Evolutionary conservation across 2,329 filamentous ascomycete species (phyloP).

Genomic region (Aotearoamyces nothofagi): DNA sequence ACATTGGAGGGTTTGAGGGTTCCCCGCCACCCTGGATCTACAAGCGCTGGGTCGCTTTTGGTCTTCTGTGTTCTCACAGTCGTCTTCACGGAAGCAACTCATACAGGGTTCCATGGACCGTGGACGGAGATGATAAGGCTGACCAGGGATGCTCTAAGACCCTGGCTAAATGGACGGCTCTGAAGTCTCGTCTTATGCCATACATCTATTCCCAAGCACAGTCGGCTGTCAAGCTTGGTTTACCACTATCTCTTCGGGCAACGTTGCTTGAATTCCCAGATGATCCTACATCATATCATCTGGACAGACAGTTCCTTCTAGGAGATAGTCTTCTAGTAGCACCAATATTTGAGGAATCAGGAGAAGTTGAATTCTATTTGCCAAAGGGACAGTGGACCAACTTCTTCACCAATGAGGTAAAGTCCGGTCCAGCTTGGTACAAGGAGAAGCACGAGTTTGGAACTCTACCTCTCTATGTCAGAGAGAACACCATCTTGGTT

Average conservation of each 20-base stretch:
- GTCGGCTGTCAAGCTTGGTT: conserved; percentile 46
- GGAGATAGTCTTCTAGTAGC: conserved; percentile 50
- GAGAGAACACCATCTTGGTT: conserved; percentile 20
- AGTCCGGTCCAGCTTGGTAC: conserved; percentile 27
- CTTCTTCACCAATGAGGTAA: conserved; percentile 27
- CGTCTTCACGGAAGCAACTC: conserved; percentile 57
- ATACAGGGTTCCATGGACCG: conserved; percentile 52
- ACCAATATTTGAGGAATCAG: conserved; percentile 47
- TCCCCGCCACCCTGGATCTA: conserved; percentile 57
- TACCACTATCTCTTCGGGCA: conserved; percentile 54
- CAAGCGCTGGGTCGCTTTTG: conserved; percentile 58
- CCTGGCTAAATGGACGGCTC: conserved; percentile 41
- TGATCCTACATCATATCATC: conserved; percentile 49
- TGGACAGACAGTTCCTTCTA: conserved; percentile 59
- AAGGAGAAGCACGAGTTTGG: conserved; percentile 30
- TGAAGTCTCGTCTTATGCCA: conserved; percentile 55
- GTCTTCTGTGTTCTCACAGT: conserved; percentile 66
- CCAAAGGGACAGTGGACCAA: conserved; percentile 33
- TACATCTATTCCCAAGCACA: conserved; percentile 68
- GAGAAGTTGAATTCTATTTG: conserved; percentile 39
- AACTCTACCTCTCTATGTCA: conserved; percentile 29
- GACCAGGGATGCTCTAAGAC: conserved; percentile 31
- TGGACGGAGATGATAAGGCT: conserved; percentile 44
- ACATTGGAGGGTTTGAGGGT: conserved; percentile 55
- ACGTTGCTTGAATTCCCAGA: conserved; percentile 61